Evolutionary conservation across 225 moss, liverwort and hornwort genomes (phyloP).

Genomic region (Asterella californica): DNA sequence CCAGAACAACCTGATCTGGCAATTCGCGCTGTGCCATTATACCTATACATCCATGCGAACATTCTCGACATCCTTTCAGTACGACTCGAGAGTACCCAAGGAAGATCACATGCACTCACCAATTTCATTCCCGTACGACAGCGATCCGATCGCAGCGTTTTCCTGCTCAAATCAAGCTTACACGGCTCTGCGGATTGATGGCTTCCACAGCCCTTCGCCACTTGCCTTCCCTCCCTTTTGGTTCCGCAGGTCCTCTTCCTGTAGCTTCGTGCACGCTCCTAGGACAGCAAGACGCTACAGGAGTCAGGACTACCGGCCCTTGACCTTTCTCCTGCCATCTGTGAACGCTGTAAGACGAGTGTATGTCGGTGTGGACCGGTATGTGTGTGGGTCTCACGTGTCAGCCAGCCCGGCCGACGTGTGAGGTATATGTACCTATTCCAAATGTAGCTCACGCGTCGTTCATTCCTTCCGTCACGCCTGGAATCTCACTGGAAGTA

Average conservation of each 20-base stretch:
- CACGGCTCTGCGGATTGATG: slow-evolving; percentile 17
- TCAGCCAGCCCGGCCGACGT: neutral
- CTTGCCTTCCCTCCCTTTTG: neutral
- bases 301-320: slow-evolving; percentile 8
- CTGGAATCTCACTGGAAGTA: neutral
- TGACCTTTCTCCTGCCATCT: slow-evolving; percentile 6
- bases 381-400: slow-evolving; percentile 14
- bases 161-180: slow-evolving; percentile 18
- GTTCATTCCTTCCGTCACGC: neutral
- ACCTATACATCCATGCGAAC: neutral
- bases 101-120: slow-evolving; percentile 13
- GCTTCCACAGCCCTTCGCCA: slow-evolving; percentile 14
- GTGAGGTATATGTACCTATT: neutral
- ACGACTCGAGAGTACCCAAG: neutral
- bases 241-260: neutral
- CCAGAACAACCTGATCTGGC: neutral
- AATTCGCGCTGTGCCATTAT: neutral
- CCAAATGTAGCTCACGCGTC: slow-evolving; percentile 2
- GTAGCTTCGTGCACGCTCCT: neutral
- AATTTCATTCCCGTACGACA: slow-evolving; percentile 9
- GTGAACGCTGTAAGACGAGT: too few species aligned
- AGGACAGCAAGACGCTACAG: slow-evolving; percentile 18
- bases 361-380: neutral
- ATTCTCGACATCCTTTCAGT: neutral
- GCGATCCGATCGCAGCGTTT: slow-evolving; percentile 20